Conservation (phyloP, 2,329 filamentous ascomycete genomes). For the Pseudogymnoascus sp. region DNA sequence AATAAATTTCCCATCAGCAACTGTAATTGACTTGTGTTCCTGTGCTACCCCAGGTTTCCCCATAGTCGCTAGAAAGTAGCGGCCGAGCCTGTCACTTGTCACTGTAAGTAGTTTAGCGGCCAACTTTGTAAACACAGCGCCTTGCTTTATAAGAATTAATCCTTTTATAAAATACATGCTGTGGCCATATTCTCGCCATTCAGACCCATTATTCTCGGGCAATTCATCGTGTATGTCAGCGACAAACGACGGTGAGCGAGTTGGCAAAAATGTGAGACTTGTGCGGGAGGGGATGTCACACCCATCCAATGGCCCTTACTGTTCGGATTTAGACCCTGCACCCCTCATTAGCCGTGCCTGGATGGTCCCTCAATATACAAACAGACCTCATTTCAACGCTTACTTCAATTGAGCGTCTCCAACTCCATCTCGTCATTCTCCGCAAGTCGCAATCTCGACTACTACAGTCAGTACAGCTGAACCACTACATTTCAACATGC, state of each 20-base stretch:
- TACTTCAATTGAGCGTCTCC: not conserved
- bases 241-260: not conserved
- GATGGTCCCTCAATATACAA: not conserved
- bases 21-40: not conserved
- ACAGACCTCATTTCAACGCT: not conserved
- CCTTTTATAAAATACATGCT: not conserved
- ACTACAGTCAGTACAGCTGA: conserved; percentile 12
- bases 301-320: conserved; percentile 4
- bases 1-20: not conserved
- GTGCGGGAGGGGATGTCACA: not conserved
- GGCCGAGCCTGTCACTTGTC: conserved; percentile 5
- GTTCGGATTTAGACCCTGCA: not conserved
- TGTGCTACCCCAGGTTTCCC: not conserved
- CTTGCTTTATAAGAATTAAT: not conserved
- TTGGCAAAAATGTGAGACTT: not conserved
- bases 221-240: not conserved
- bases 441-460: conserved; percentile 10
- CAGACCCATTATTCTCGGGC: too few species aligned
- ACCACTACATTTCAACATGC: conserved; percentile 12
- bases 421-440: conserved; percentile 8
- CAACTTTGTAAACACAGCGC: not conserved
- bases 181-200: not conserved
- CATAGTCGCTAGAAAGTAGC: conserved; percentile 5
- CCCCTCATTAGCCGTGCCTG: conserved; percentile 9
- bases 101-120: conserved; percentile 7